Base-by-base conservation (phyloP, 495 filamentous ascomycete genomes). In the Ascobolus immersus region DNA sequence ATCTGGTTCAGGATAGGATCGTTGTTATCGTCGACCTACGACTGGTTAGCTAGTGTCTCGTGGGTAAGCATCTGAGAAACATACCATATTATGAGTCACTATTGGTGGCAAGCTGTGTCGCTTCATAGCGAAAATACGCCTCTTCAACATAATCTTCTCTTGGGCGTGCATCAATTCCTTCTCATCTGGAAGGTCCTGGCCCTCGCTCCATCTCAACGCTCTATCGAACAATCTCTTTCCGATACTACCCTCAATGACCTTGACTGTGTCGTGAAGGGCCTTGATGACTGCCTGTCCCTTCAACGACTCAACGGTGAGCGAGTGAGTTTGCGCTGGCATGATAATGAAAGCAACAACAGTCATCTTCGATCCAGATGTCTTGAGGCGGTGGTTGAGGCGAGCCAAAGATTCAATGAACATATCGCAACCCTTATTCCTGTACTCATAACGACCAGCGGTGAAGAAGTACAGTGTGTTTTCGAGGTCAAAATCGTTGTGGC, bases 331-430 rank as follows among this genome's bases (percentile, higher is more conserved):
- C 2, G 86, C 86, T 4, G 89, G 89, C 81, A 94, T 90, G 51
- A 96, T 93, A 47, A 96, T 76, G 49, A 96, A 96, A 11, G 86
- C 82, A n/a, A 96, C 89, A 14, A 96, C 75, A 1, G 86, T 96
- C 45, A 67, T 90, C 54, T 82, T 86, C 39, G 81, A 92, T 12
- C 77, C 75, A 17, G 67, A 55, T 34, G 55, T 52, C 61, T 94
- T 96, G 36, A 96, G 65, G 21, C 73, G 67, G 57, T 93, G 82
- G 55, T 96, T 94, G 43, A 96, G 59, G 21, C 86, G 74, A 14
- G 86, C 86, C 27, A 96, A 59, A 0, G 79, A 84, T 51, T 96
- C 86, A 45, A 96, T 86, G 51, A 92, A 96, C 86, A 96, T 94
- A 55, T 96, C 86, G 12, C 91, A 81, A 42, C 86, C 86, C 54